Evolutionary conservation across 163 green algal species (phyloP).

Genomic region (Scenedesmus sp.): DNA sequence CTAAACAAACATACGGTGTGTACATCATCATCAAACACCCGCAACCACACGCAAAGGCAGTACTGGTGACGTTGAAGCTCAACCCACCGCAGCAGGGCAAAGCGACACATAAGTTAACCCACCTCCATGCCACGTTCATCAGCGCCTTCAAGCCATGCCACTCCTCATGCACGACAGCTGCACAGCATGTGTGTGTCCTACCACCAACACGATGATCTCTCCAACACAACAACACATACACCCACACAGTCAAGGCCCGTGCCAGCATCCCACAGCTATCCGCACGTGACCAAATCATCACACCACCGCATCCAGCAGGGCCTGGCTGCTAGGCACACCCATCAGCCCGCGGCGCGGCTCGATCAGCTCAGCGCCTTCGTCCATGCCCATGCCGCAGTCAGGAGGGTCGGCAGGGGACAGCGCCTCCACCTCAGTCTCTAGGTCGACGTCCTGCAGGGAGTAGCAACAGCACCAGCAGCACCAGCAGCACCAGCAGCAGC

Average conservation of each 20-base stretch:
- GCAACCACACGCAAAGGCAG: too few species aligned
- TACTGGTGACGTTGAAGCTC: too few species aligned
- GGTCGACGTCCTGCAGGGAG: conserved; percentile 17
- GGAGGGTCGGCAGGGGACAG: not conserved
- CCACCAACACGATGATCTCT: not conserved
- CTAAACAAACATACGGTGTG: too few species aligned
- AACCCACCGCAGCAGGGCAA: too few species aligned
- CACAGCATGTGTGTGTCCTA: too few species aligned
- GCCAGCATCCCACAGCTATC: not conserved
- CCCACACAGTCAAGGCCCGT: too few species aligned
- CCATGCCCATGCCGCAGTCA: conserved; percentile 34
- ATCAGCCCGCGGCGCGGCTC: conserved; percentile 7
- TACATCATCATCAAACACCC: too few species aligned
- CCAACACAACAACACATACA: not conserved
- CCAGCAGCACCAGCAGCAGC: not conserved
- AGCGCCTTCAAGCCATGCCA: too few species aligned
- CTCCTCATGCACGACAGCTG: too few species aligned
- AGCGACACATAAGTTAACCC: too few species aligned
- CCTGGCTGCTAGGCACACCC: conserved; percentile 34
- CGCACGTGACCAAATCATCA: not conserved
- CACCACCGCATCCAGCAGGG: conserved; percentile 9
- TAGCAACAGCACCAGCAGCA: not conserved
- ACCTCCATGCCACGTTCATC: too few species aligned
- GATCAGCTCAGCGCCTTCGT: conserved; percentile 26
- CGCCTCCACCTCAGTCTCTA: conserved; percentile 40